A percentile compares a stretch with the other conserved stretches of the same genome.
Conservation (phyloP, 257 asterid species). For the Craterostigma plantagineum region DNA sequence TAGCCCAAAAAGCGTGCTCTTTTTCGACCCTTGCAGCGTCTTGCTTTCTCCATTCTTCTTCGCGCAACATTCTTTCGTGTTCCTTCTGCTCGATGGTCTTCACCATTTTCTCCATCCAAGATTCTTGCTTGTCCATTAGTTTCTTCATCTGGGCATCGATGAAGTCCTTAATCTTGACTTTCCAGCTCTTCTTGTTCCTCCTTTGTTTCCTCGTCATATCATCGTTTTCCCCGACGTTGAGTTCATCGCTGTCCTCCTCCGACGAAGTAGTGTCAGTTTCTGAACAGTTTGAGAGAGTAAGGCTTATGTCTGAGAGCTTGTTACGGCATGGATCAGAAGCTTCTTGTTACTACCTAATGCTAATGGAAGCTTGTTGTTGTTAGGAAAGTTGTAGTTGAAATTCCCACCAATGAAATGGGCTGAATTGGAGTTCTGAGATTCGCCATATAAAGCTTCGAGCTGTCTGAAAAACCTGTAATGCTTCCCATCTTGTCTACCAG, state of each 20-base stretch:
- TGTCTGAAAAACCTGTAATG: conserved; percentile 89
- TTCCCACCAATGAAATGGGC: conserved; percentile 5
- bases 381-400: conserved; percentile 14
- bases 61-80: conserved; percentile 47
- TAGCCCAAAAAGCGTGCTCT: conserved; percentile 72
- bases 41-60: conserved; percentile 75
- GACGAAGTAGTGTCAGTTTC: conserved; percentile 38
- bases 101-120: conserved; percentile 82
- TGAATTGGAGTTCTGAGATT: conserved; percentile 21
- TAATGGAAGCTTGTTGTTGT: conserved; percentile 9
- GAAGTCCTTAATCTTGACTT: conserved; percentile 45
- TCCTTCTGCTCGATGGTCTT: conserved; percentile 58
- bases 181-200: conserved; percentile 37
- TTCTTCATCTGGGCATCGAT: conserved; percentile 62
- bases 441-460: conserved; percentile 92
- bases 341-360: conserved; percentile 17
- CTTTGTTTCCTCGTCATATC: conserved; percentile 19
- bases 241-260: conserved; percentile 18
- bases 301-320: conserved; percentile 49
- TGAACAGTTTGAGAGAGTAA: conserved; percentile 57
- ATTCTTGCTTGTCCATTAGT: conserved; percentile 68
- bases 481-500: conserved; percentile 92
- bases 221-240: conserved; percentile 7
- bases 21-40: conserved; percentile 49
- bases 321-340: conserved; percentile 11